A percentile compares a stretch with the other conserved stretches of the same genome.
Conservation (phyloP, 2,329 filamentous ascomycete species). For the Cylindrodendrum hubeiense region DNA sequence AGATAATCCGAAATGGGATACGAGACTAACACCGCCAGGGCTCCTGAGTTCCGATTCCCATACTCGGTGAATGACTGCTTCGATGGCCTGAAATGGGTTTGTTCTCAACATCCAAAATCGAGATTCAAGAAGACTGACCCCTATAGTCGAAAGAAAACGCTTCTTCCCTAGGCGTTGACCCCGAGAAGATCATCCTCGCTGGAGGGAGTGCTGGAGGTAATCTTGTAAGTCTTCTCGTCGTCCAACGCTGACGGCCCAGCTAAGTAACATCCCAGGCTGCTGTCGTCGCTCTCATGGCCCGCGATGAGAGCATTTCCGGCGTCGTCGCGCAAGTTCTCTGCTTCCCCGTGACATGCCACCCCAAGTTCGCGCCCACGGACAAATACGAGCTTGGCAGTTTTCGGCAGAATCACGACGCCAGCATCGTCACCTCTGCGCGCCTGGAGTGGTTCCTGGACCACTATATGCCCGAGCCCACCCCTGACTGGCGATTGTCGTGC, state of each 20-base stretch:
- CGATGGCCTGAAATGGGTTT: conserved; percentile 53
- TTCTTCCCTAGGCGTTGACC: conserved; percentile 46
- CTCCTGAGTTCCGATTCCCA: conserved; percentile 53
- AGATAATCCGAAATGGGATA: neutral
- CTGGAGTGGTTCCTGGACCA: conserved; percentile 52
- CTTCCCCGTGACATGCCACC: conserved; percentile 52
- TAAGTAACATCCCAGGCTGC: conserved; percentile 38
- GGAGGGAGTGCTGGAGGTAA: conserved; percentile 53
- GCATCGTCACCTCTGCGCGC: conserved; percentile 43
- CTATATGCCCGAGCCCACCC: conserved; percentile 45
- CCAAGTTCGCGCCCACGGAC: conserved; percentile 48
- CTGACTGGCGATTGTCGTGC: conserved; percentile 46
- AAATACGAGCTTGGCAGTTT: conserved; percentile 53
- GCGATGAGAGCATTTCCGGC: conserved; percentile 47
- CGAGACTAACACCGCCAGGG: conserved; percentile 43
- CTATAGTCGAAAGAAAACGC: conserved; percentile 47
- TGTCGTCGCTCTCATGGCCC: conserved; percentile 45
- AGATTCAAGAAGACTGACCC: neutral
- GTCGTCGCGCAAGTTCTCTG: conserved; percentile 50
- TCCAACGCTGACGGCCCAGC: neutral
- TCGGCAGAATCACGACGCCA: conserved; percentile 48
- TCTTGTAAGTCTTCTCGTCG: conserved; percentile 41
- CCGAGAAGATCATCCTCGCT: conserved; percentile 50
- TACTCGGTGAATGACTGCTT: conserved; percentile 51
- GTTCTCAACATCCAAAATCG: neutral